Percentiles rank a stretch among this genome's conserved stretches.
Evolutionary conservation across 2,329 filamentous ascomycete species (phyloP).

Genomic region (Pseudogymnoascus sp.): DNA sequence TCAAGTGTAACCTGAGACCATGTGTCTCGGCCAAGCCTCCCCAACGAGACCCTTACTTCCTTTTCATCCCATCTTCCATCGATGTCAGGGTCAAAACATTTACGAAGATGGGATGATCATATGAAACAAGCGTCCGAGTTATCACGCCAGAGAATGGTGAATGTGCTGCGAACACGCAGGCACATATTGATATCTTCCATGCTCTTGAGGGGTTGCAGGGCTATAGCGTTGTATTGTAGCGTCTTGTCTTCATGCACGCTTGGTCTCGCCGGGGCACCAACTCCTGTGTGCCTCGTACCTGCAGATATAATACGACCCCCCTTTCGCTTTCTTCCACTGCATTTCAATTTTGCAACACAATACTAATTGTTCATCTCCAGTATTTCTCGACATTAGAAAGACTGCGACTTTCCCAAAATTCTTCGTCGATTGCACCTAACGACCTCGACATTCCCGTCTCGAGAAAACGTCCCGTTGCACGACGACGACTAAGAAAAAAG

Average conservation of each 20-base stretch:
- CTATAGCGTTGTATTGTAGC: slow-evolving; percentile 4
- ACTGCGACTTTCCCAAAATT: slow-evolving; percentile 53
- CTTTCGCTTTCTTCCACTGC: slow-evolving; percentile 37
- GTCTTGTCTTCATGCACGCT: slow-evolving; percentile 6
- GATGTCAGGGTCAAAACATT: background rate
- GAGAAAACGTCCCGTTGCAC: slow-evolving; percentile 17
- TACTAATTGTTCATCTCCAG: slow-evolving; percentile 32
- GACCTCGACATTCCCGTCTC: slow-evolving; percentile 17
- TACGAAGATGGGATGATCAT: background rate
- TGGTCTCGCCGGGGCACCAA: background rate
- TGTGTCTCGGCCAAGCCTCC: background rate
- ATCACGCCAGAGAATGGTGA: background rate
- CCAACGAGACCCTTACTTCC: background rate
- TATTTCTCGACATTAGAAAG: slow-evolving; percentile 69
- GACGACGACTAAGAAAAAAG: slow-evolving; percentile 14
- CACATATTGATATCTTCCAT: background rate
- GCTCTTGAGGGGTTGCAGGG: background rate
- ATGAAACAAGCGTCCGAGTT: slow-evolving; percentile 3
- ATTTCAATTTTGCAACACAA: slow-evolving; percentile 45
- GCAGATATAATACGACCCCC: slow-evolving; percentile 5
- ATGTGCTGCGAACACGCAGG: background rate
- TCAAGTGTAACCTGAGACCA: slow-evolving; percentile 6
- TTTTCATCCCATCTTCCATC: background rate
- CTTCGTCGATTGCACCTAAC: slow-evolving; percentile 28
- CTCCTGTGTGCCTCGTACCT: slow-evolving; percentile 5